Evolutionary conservation across 768 basidiomycete species (phyloP).

Genomic region (Termitomyces sp.): DNA sequence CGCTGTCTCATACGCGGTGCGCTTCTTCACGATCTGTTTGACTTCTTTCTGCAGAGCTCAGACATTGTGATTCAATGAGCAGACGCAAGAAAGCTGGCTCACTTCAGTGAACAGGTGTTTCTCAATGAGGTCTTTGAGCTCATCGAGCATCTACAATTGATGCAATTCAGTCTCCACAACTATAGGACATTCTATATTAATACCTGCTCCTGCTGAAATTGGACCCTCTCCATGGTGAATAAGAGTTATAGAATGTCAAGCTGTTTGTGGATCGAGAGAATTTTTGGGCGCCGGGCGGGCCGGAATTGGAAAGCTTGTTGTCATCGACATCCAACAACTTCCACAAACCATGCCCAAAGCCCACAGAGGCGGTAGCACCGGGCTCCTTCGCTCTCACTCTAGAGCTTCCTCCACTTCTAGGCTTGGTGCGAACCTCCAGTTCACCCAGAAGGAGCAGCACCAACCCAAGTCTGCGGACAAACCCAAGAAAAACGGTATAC

Average conservation of each 20-base stretch:
- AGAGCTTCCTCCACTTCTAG: slow-evolving; percentile 59
- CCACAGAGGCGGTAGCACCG: slow-evolving; percentile 39
- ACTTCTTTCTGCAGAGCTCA: slow-evolving; percentile 56
- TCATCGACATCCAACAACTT: slow-evolving; percentile 6
- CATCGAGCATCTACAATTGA: slow-evolving; percentile 71
- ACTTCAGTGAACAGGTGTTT: slow-evolving; percentile 82
- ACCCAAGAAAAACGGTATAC: slow-evolving; percentile 39
- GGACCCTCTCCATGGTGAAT: slow-evolving; percentile 80
- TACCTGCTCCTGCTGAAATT: slow-evolving; percentile 90
- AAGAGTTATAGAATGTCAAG: not conserved
- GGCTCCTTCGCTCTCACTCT: slow-evolving; percentile 53
- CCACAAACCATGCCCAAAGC: slow-evolving; percentile 43
- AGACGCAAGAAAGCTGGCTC: slow-evolving; percentile 18
- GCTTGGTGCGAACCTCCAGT: slow-evolving; percentile 53
- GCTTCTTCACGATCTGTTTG: slow-evolving; percentile 77
- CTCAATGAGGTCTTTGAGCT: slow-evolving; percentile 88
- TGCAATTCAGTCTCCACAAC: slow-evolving; percentile 6
- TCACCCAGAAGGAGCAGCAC: slow-evolving; percentile 58
- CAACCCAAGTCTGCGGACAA: slow-evolving; percentile 42
- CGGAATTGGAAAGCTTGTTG: slow-evolving; percentile 9
- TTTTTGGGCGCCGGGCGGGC: slow-evolving; percentile 11
- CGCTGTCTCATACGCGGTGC: slow-evolving; percentile 78
- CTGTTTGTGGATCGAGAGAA: slow-evolving; percentile 2
- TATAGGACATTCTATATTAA: not conserved
- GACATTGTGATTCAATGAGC: slow-evolving; percentile 5